A percentile compares a stretch with the other conserved stretches of the same genome.
Evolutionary conservation across 805 yeast genomes (phyloP).

Genomic region (Hemisphaericaspora nanyangensis): DNA sequence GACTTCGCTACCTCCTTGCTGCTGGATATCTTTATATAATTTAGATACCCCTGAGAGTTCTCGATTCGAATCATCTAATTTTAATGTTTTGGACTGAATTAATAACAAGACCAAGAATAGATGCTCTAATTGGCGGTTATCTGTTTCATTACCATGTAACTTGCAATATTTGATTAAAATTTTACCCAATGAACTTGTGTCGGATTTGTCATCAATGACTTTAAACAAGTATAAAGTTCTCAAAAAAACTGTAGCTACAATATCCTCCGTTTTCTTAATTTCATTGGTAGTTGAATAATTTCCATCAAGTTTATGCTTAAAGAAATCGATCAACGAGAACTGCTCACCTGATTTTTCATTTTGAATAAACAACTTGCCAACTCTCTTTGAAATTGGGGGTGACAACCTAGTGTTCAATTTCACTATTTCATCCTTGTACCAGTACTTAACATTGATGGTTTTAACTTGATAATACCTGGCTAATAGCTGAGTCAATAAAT

Average conservation of each 20-base stretch:
- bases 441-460: constrained; percentile 50
- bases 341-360: constrained; percentile 10
- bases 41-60: constrained; percentile 30
- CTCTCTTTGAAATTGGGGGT: constrained; percentile 48
- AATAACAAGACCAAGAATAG: constrained; percentile 48
- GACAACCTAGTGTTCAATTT: constrained; percentile 50
- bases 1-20: constrained; percentile 16
- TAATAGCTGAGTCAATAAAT: constrained; percentile 64
- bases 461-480: constrained; percentile 84
- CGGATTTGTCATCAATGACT: constrained; percentile 40
- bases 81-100: constrained; percentile 32
- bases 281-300: constrained; percentile 17
- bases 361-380: constrained; percentile 19
- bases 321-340: constrained; percentile 25
- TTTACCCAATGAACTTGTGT: constrained; percentile 50
- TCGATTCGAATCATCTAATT: constrained; percentile 35
- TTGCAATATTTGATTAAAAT: constrained; percentile 35
- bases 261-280: constrained; percentile 46
- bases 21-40: constrained; percentile 22
- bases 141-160: constrained; percentile 11
- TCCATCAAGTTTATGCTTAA: constrained; percentile 16
- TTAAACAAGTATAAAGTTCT: constrained; percentile 53
- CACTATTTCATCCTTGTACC: constrained; percentile 46
- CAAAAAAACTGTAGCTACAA: constrained; percentile 52
- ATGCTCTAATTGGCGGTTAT: constrained; percentile 30